Evolutionary conservation across 176 grass and related monocot genomes (phyloP), one percentile per base, ranked within the genome.

Genomic region (Musa beccarii): DNA sequence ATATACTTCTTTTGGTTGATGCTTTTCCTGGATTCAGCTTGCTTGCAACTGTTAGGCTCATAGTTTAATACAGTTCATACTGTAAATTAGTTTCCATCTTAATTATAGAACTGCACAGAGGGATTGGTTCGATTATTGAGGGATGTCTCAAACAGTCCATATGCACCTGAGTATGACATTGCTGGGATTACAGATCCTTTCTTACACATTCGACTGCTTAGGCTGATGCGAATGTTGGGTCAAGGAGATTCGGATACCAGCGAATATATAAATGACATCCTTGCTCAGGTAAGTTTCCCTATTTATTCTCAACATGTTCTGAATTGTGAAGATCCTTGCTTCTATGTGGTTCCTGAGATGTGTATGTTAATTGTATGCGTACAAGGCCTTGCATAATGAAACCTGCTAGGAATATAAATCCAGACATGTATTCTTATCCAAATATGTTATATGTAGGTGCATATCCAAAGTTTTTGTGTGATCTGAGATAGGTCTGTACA

Each of bases 251-350:
- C 89, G 7, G 96, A 99, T 73, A 84, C 84, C 61, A 94, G 90
- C 67, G 96, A 99, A 82, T 82, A 81, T 80, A 93, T 99, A 75
- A 99, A 99, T 86, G 96, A 99, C 82, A 95, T 99, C 81, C 96
- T 99, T 80, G 96, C 96, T 23, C 96, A 99, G 90, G 96, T 95
- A 49, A 86, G 59, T 80, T 83, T 71, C 59, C 51, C 16, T 80
- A 0, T 75, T 76, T 86, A 71, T 66, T 78, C 66, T 66, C 19
- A 25, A 70, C 25, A 54, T 34, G 16, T 43, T 70, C 19, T 16
- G 17, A 2, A 69, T 49, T 50, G 19, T 10, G 17, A 51, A 19
- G 25, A 23, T 54, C 51, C 51, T 23, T 43, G 51, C 29, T 16
- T 53, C 11, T 80, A 52, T 80, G 49, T 19, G 78, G 59, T 62